phyloP scores from a whole-genome alignment of 139 green algal genomes.

The Chlorella sorokiniana region DNA sequence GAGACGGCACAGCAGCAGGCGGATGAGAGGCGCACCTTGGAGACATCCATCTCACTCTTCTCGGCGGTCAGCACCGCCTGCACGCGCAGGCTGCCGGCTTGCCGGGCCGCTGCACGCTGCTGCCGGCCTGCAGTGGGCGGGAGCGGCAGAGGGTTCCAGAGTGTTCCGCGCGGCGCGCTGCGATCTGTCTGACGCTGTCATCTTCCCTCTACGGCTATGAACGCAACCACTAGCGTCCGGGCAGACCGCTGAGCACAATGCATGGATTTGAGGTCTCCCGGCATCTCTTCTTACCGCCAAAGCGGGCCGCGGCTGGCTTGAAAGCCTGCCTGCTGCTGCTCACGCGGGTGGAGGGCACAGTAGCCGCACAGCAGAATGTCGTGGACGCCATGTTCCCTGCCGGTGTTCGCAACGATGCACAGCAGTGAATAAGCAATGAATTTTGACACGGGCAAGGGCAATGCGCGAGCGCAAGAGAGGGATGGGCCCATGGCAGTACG shows the following conservation, averaged over 20 bases:
- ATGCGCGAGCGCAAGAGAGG: too few species aligned
- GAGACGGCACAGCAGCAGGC: too few species aligned
- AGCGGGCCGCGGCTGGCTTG: too few species aligned
- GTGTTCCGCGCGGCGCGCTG: too few species aligned
- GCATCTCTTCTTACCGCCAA: too few species aligned
- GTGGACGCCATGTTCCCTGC: background rate
- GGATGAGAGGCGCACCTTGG: constrained; percentile 23
- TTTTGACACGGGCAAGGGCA: too few species aligned
- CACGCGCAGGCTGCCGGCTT: constrained; percentile 26
- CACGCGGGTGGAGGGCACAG: background rate
- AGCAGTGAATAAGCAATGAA: too few species aligned
- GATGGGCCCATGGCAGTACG: too few species aligned
- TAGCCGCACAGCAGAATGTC: background rate
- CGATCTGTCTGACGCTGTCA: too few species aligned
- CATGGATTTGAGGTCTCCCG: background rate
- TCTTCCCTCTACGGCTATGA: too few species aligned
- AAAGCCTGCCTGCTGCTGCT: background rate
- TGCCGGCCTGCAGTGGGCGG: constrained; percentile 13
- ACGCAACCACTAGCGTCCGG: too few species aligned
- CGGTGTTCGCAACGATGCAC: background rate
- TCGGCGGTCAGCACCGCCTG: constrained; percentile 36
- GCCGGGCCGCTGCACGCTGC: constrained; percentile 1
- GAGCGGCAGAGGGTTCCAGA: constrained; percentile 11
- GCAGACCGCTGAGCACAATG: too few species aligned
- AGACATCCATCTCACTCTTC: constrained; percentile 33